phyloP scores from a whole-genome alignment of 1,284 basidiomycete species.

The Heterobasidion occidentale region DNA sequence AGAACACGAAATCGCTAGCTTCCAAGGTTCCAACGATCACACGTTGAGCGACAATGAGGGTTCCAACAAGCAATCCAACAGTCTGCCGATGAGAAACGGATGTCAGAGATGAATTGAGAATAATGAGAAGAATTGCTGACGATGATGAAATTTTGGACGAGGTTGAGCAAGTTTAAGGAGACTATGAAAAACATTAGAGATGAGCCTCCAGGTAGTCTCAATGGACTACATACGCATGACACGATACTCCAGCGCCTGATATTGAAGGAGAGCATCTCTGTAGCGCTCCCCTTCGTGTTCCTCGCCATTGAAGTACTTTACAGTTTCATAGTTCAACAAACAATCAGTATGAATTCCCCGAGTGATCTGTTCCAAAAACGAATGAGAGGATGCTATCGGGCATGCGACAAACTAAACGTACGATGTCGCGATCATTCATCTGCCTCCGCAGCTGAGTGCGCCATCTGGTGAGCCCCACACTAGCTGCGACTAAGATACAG shows the following conservation, averaged over 20 bases:
- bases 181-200: slow-evolving; percentile 27
- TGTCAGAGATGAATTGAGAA: background rate
- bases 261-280: slow-evolving; percentile 63
- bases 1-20: slow-evolving; percentile 64
- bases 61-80: slow-evolving; percentile 69
- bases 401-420: slow-evolving; percentile 14
- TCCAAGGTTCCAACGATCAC: slow-evolving; percentile 43
- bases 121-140: slow-evolving; percentile 28
- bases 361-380: slow-evolving; percentile 35
- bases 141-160: slow-evolving; percentile 76
- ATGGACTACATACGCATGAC: slow-evolving; percentile 51
- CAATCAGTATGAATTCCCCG: slow-evolving; percentile 77
- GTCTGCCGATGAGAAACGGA: slow-evolving; percentile 32
- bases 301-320: slow-evolving; percentile 83
- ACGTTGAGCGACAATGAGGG: slow-evolving; percentile 64
- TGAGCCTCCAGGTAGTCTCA: background rate
- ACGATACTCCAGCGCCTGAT: slow-evolving; percentile 69
- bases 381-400: background rate
- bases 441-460: slow-evolving; percentile 62
- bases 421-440: slow-evolving; percentile 74
- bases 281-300: slow-evolving; percentile 74
- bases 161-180: slow-evolving; percentile 64
- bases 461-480: slow-evolving; percentile 62
- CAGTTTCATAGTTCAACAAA: slow-evolving; percentile 76
- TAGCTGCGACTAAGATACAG: slow-evolving; percentile 42